A percentile compares a stretch with the other conserved stretches of the same genome.
Evolutionary conservation across 75 land plant species (phyloP).

Genomic region (Pinus tabuliformis): DNA sequence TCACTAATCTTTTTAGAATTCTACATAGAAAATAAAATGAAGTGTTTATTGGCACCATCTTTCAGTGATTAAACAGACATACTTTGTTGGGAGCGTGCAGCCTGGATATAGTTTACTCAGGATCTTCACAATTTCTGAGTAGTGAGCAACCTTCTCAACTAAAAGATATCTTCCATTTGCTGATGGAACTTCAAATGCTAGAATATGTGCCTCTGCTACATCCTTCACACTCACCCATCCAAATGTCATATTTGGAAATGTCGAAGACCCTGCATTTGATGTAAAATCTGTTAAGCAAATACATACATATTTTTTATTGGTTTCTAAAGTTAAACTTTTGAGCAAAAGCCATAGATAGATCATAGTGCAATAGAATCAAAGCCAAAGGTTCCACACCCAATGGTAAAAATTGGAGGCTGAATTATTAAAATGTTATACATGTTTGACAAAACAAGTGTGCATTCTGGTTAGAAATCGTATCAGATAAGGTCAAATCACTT

Average conservation of each 20-base stretch:
- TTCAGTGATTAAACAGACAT: background rate
- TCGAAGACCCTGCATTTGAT: conserved; percentile 12
- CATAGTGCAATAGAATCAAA: background rate
- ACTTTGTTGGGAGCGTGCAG: conserved; percentile 4
- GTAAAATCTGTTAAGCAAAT: background rate
- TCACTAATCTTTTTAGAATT: background rate
- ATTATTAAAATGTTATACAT: background rate
- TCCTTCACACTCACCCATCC: conserved; percentile 24
- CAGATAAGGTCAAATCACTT: background rate
- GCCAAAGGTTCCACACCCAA: background rate
- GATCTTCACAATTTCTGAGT: conserved; percentile 13
- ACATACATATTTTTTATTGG: background rate
- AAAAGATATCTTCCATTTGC: conserved; percentile 17
- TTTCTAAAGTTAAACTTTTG: background rate
- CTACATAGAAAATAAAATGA: background rate
- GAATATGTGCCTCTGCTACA: conserved; percentile 27
- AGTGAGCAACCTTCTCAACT: conserved; percentile 11
- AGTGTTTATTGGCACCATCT: background rate
- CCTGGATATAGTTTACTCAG: conserved; percentile 7
- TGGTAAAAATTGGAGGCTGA: too few relatives aligned
- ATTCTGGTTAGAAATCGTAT: background rate
- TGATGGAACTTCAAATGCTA: conserved; percentile 19
- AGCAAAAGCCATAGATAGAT: background rate
- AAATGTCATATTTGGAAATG: conserved; percentile 10
- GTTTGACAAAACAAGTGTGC: background rate